phyloP scores from a whole-genome alignment of 305 asterid genomes.

The Solanum hybrid region DNA sequence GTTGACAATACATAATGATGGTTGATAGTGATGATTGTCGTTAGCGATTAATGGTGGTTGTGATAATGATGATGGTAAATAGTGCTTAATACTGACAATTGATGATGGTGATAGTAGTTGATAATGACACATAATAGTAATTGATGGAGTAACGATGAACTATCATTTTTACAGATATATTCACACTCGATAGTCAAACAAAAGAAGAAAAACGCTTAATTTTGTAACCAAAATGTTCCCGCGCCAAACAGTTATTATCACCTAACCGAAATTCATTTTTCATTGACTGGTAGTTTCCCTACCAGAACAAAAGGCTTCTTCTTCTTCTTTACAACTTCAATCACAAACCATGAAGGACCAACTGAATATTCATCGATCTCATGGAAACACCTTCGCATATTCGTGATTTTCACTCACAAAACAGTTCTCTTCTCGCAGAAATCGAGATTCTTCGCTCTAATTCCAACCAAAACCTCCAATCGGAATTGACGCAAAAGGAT shows the following conservation, averaged over 20 bases:
- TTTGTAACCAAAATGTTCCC: conserved; percentile 1
- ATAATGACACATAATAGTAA: no score
- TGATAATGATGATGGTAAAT: not conserved
- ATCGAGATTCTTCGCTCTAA: not conserved
- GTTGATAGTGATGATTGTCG: not conserved
- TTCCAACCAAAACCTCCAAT: not conserved
- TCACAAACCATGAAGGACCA: not conserved
- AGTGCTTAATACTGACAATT: not conserved
- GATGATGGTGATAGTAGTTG: not conserved
- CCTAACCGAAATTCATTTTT: not conserved
- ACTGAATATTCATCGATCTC: not conserved
- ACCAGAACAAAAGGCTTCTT: not conserved
- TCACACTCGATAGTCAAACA: not conserved
- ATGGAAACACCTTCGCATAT: not conserved
- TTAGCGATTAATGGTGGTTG: not conserved
- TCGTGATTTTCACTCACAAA: not conserved
- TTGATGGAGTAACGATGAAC: not conserved
- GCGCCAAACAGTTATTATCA: not conserved
- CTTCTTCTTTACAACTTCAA: not conserved
- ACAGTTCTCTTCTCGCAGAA: not conserved
- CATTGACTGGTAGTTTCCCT: conserved; percentile 1
- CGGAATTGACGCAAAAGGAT: not conserved
- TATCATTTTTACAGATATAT: not conserved
- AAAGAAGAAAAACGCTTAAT: not conserved
- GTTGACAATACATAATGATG: not conserved